These are phyloP conservation scores for Krasilnikovozyma curviuscula DNA, from an alignment of 768 basidiomycete species.

Conservation along the genomic window DNA sequence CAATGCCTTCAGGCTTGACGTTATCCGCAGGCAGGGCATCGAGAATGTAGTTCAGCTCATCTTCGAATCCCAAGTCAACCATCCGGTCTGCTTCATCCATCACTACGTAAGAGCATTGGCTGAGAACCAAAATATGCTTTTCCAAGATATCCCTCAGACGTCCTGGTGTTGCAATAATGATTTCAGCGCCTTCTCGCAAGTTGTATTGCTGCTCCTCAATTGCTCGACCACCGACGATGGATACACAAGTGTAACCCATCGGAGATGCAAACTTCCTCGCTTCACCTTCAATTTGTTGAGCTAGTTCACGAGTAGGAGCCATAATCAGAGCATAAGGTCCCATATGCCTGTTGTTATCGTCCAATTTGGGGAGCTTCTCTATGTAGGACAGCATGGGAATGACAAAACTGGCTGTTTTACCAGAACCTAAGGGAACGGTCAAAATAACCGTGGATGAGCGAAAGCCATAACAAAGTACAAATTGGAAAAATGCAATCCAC, in stretches of 20 bases:
- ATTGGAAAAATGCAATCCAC: slow-evolving; percentile 16
- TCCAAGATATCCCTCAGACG: slow-evolving; percentile 96
- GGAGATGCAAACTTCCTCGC: slow-evolving; percentile 77
- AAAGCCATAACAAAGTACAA: not conserved
- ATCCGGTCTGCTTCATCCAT: slow-evolving; percentile 99
- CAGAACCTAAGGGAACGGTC: slow-evolving; percentile 48
- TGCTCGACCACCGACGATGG: slow-evolving; percentile 89
- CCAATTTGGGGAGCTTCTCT: slow-evolving; percentile 58
- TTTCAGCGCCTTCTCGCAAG: slow-evolving; percentile 92
- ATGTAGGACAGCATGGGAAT: slow-evolving; percentile 97
- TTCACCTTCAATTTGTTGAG: slow-evolving; percentile 90
- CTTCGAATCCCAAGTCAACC: slow-evolving; percentile 95
- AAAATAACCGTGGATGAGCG: not conserved
- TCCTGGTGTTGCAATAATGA: slow-evolving; percentile 95
- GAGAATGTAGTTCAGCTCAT: slow-evolving; percentile 79
- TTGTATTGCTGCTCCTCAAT: slow-evolving; percentile 98
- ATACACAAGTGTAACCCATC: slow-evolving; percentile 81
- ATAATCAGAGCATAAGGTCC: slow-evolving; percentile 86
- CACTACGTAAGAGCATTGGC: slow-evolving; percentile 93
- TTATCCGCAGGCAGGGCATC: slow-evolving; percentile 75
- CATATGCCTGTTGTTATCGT: slow-evolving; percentile 79
- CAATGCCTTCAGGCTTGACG: slow-evolving; percentile 65
- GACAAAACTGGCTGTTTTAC: slow-evolving; percentile 95
- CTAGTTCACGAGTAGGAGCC: slow-evolving; percentile 94
- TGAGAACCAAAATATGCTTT: slow-evolving; percentile 80